These are phyloP conservation scores for Ascochyta fabae DNA, from an alignment of 2,329 filamentous ascomycete species.

Conservation along the genomic window DNA sequence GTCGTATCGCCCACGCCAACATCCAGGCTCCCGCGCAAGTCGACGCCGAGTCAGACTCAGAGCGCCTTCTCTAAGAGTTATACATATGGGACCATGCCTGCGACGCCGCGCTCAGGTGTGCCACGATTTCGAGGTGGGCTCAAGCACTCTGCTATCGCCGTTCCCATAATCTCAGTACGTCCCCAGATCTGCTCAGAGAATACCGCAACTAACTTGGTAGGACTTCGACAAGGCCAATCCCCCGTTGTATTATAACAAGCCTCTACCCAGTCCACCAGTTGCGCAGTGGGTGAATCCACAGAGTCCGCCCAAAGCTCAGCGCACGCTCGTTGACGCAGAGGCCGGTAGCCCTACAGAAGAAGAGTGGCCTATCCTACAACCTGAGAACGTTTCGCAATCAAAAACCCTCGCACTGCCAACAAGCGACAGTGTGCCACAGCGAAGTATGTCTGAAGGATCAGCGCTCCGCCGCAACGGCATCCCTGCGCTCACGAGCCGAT, in stretches of 20 bases:
- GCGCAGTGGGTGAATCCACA: conserved; percentile 37
- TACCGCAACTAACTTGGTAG: conserved; percentile 14
- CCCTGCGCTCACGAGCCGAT: not conserved
- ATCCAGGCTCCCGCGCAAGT: conserved; percentile 42
- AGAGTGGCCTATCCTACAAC: conserved; percentile 39
- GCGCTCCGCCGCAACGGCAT: not conserved
- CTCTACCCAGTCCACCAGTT: conserved; percentile 50
- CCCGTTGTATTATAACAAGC: conserved; percentile 37
- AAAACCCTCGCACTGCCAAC: not conserved
- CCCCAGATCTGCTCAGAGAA: too few relatives aligned
- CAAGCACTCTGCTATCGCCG: not conserved
- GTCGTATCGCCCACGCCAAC: conserved; percentile 12
- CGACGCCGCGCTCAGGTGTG: conserved; percentile 2
- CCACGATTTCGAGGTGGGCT: conserved; percentile 1
- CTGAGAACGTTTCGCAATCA: conserved; percentile 26
- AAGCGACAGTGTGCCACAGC: not conserved
- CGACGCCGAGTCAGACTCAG: conserved; percentile 19
- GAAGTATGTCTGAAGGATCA: conserved; percentile 13
- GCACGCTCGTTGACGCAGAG: conserved; percentile 50
- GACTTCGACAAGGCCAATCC: conserved; percentile 2
- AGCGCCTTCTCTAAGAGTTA: not conserved
- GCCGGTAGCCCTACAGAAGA: conserved; percentile 38
- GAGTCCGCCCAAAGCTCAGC: conserved; percentile 46
- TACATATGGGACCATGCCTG: not conserved
- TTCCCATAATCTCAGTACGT: not conserved